A percentile compares a stretch with the other conserved stretches of the same genome.
Conservation (phyloP, 225 moss, liverwort and hornwort genomes). For the Takakia lepidozioides region DNA sequence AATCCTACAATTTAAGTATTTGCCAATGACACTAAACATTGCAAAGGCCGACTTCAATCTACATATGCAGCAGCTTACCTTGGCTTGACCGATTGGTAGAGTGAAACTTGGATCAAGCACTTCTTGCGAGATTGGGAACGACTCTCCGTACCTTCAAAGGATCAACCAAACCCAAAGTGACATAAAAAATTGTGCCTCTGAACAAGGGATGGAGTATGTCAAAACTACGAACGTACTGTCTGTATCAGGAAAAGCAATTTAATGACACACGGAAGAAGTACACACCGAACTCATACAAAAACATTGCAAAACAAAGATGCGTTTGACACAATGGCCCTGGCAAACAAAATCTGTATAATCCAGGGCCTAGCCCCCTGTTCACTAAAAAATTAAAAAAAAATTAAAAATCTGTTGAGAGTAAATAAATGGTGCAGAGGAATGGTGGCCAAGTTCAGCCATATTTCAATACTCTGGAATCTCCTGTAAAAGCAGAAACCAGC, state of each 20-base stretch:
- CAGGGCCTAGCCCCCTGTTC: no score
- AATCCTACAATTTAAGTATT: no score
- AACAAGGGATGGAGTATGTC: background rate
- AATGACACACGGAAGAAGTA: background rate
- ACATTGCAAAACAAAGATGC: background rate
- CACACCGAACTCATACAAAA: background rate
- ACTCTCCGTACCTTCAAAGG: constrained; percentile 72
- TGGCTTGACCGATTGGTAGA: constrained; percentile 92
- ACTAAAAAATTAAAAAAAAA: background rate
- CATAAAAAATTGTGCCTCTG: background rate
- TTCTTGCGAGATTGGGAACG: constrained; percentile 74
- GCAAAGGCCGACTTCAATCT: no score
- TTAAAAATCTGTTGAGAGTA: no score
- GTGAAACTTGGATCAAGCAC: constrained; percentile 91
- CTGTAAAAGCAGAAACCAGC: background rate
- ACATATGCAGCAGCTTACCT: constrained; percentile 35
- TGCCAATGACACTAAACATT: no score
- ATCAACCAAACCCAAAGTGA: constrained; percentile 3
- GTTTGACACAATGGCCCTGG: background rate
- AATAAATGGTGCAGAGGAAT: no score
- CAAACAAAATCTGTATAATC: background rate
- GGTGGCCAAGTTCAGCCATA: no score
- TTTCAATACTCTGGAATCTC: no score
- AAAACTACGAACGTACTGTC: constrained; percentile 1
- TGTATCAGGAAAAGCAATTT: background rate